Percentiles rank a stretch among this genome's conserved stretches.
Conservation (phyloP, 495 filamentous ascomycete genomes). For the Lasiosphaeris hirsuta region DNA sequence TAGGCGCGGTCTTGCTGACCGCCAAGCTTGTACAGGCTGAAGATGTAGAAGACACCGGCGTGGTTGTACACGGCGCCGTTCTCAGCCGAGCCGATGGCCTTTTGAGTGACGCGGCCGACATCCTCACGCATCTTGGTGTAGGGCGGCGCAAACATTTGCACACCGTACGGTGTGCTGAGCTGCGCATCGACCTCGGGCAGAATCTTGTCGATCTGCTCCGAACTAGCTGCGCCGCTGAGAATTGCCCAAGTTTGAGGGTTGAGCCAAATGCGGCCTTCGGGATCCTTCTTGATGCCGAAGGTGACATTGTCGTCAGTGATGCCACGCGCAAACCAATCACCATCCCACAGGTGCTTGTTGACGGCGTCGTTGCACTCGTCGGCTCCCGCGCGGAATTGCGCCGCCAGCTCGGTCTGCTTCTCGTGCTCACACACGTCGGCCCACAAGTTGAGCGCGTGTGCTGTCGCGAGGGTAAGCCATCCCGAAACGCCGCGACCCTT, state of each 20-base stretch:
- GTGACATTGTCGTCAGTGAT: conserved; percentile 53
- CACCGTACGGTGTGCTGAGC: conserved; percentile 50
- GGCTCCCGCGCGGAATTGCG: conserved; percentile 42
- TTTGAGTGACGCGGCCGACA: conserved; percentile 57
- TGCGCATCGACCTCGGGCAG: conserved; percentile 49
- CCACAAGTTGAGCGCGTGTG: conserved; percentile 49
- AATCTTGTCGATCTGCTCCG: conserved; percentile 42
- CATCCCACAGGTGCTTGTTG: conserved; percentile 54
- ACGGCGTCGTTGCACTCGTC: conserved; percentile 46
- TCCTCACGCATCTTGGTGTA: conserved; percentile 55
- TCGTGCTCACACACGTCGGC: conserved; percentile 49
- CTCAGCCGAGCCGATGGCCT: conserved; percentile 54
- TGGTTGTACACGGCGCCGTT: conserved; percentile 58
- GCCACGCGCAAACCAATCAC: conserved; percentile 54
- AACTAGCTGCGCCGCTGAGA: conserved; percentile 47
- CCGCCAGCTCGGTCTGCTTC: conserved; percentile 37
- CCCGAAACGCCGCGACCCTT: conserved; percentile 55
- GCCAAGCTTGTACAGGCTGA: conserved; percentile 48
- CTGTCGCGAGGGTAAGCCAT: conserved; percentile 55
- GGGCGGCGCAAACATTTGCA: conserved; percentile 52
- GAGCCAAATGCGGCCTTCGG: conserved; percentile 55
- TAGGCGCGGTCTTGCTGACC: conserved; percentile 49
- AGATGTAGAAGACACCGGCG: conserved; percentile 51
- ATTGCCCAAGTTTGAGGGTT: conserved; percentile 56
- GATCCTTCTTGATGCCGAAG: conserved; percentile 49